Conservation (phyloP, 352 stramenopile species). For the Globisporangium splendens region DNA sequence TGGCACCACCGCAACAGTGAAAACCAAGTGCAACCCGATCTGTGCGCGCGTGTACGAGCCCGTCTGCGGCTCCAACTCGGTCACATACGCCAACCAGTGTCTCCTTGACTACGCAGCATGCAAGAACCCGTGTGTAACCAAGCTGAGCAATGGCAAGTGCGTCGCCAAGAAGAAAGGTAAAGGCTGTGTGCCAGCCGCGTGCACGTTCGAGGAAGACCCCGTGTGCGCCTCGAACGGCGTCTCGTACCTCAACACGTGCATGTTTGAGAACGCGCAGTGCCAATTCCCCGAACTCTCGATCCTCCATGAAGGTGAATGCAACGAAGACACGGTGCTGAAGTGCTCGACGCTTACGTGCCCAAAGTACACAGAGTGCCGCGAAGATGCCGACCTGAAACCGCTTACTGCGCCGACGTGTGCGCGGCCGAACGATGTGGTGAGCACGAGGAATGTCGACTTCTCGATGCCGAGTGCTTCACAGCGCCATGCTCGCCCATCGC, state of each 20-base stretch:
- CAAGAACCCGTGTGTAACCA: slow-evolving; percentile 27
- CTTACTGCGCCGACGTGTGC: slow-evolving; percentile 55
- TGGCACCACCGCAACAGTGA: not conserved
- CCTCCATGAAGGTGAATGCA: slow-evolving; percentile 43
- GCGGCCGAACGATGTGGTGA: slow-evolving; percentile 43
- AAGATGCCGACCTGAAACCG: slow-evolving; percentile 27
- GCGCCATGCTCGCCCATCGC: slow-evolving; percentile 51
- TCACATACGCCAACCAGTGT: slow-evolving; percentile 65
- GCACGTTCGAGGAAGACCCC: slow-evolving; percentile 23
- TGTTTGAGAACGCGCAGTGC: slow-evolving; percentile 27
- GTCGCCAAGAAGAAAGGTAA: slow-evolving; percentile 16
- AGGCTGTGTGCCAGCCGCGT: slow-evolving; percentile 38
- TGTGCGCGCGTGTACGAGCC: slow-evolving; percentile 41
- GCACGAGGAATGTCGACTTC: slow-evolving; percentile 39
- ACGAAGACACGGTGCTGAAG: slow-evolving; percentile 32
- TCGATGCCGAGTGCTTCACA: slow-evolving; percentile 46
- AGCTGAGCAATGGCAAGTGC: slow-evolving; percentile 42
- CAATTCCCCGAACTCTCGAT: slow-evolving; percentile 24
- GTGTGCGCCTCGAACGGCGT: slow-evolving; percentile 30
- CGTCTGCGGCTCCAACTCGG: slow-evolving; percentile 56
- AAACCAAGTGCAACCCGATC: slow-evolving; percentile 40
- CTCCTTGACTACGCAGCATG: slow-evolving; percentile 49
- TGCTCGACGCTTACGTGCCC: slow-evolving; percentile 49
- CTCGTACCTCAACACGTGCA: slow-evolving; percentile 35
- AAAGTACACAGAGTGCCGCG: slow-evolving; percentile 33